Evolutionary conservation across 164 flowering plant species (phyloP), one percentile per base, ranked within the genome.

Genomic region (Vitis riparia): DNA sequence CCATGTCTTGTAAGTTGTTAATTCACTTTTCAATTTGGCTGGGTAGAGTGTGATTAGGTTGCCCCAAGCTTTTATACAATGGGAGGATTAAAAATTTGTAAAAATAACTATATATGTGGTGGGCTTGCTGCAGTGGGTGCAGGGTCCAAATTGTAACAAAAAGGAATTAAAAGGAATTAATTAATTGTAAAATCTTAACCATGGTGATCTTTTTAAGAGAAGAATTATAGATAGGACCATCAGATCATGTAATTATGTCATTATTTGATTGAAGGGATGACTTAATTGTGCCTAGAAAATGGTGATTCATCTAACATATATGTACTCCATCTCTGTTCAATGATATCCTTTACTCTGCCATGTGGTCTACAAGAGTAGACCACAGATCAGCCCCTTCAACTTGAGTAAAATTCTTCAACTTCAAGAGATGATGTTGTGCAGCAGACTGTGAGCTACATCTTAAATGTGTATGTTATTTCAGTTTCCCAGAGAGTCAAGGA

Each of bases 401-500:
- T 37, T 37, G 44, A 37, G 44, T 37, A 37, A 37, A 37, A 37
- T 37, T 37, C 44, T 37, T 37, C 44, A 37, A 37, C 44, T 37
- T 37, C 44, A 37, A 37, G 44, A 37, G 44, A 37, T 37, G 44
- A 15, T 57, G 60, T 57, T 9, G 50, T 62, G 8, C 1, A 0
- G 64, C 17, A 12, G 3, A 30, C 49, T 62, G 44, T 62, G 12
- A 10, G 48, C 37, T 37, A 11, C 13, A 1, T 62, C 49, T 37
- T 10, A 62, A 32, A 65, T 3, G 29, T 53, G 15, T 32, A 27
- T 62, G 59, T 57, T 30, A 62, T 83, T 84, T 70, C 92, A 93
- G 97, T 69, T 93, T 82, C 71, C 97, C 96, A 30, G 94, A 90
- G 74, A 85, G 84, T 62, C 92, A 85, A 78, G 91, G 87, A 49